Conservation (phyloP, 2,329 filamentous ascomycete genomes). For the Davidsoniella virescens region DNA sequence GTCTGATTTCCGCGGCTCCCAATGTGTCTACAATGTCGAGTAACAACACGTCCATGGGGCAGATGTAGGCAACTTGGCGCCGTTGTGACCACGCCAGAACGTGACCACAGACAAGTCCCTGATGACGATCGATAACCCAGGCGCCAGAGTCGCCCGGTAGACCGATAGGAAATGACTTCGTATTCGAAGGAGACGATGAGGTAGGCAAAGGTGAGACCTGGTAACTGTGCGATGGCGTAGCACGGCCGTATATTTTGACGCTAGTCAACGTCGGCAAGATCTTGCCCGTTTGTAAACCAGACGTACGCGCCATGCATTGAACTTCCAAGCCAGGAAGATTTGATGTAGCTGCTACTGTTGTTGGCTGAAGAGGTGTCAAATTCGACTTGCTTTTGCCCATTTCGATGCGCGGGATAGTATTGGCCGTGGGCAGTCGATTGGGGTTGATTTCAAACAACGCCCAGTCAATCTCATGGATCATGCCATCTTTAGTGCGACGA, state of each 20-base stretch:
- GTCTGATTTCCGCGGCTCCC: conserved; percentile 49
- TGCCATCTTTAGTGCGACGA: conserved; percentile 51
- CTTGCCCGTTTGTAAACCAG: conserved; percentile 61
- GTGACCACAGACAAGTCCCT: conserved; percentile 74
- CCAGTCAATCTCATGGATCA: conserved; percentile 91
- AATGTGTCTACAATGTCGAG: conserved; percentile 71
- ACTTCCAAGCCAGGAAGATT: conserved; percentile 61
- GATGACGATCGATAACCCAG: conserved; percentile 70
- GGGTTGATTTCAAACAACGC: conserved; percentile 69
- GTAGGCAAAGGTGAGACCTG: conserved; percentile 26
- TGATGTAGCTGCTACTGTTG: conserved; percentile 39
- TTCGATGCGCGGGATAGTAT: conserved; percentile 40
- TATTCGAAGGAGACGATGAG: conserved; percentile 6
- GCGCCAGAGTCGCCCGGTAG: conserved; percentile 84
- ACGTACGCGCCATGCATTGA: conserved; percentile 77
- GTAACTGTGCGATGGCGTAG: conserved; percentile 59
- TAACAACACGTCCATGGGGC: conserved; percentile 82
- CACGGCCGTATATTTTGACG: conserved; percentile 74
- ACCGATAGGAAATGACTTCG: conserved; percentile 28
- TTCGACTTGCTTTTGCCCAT: conserved; percentile 12
- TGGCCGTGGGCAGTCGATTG: conserved; percentile 53
- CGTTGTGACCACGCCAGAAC: conserved; percentile 75
- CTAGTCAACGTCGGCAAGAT: conserved; percentile 65
- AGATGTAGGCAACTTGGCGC: conserved; percentile 76
- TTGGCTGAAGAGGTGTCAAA: conserved; percentile 30